These are phyloP conservation scores for Boletus patriciae DNA, from an alignment of 768 basidiomycete species.

Conservation along the genomic window DNA sequence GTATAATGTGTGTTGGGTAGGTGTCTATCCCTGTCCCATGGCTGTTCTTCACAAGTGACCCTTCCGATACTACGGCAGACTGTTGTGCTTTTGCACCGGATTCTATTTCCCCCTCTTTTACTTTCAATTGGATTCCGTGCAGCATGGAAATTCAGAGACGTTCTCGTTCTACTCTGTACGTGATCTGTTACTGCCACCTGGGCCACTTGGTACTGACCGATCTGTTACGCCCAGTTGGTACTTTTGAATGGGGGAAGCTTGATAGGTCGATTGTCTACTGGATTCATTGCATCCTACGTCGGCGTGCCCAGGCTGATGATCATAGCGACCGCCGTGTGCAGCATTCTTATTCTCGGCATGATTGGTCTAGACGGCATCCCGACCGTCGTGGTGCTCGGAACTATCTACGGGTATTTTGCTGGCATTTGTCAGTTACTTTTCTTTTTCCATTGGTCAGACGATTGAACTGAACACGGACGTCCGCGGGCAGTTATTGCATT, in stretches of 20 bases:
- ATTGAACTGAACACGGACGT: background rate
- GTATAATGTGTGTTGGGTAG: conserved; percentile 23
- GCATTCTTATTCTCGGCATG: conserved; percentile 44
- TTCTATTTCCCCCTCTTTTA: conserved; percentile 56
- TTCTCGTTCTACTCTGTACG: conserved; percentile 58
- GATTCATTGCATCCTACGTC: conserved; percentile 40
- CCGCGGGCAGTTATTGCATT: conserved; percentile 35
- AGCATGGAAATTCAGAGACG: conserved; percentile 44
- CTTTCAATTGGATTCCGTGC: conserved; percentile 52
- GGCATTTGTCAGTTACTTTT: conserved; percentile 37
- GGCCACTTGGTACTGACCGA: background rate
- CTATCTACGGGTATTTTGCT: conserved; percentile 48
- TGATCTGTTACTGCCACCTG: background rate
- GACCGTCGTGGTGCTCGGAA: conserved; percentile 40
- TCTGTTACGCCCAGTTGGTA: conserved; percentile 37
- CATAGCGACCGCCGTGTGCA: conserved; percentile 32
- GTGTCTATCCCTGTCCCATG: background rate
- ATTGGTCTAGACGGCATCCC: conserved; percentile 38
- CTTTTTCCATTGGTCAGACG: background rate
- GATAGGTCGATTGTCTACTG: conserved; percentile 51
- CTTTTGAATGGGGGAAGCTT: conserved; percentile 53
- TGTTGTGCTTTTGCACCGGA: conserved; percentile 34
- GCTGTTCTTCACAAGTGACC: background rate
- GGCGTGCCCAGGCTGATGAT: conserved; percentile 47
- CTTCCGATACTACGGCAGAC: conserved; percentile 6